These are phyloP conservation scores for Craterostigma plantagineum DNA, from an alignment of 257 asterid species.

Conservation along the genomic window DNA sequence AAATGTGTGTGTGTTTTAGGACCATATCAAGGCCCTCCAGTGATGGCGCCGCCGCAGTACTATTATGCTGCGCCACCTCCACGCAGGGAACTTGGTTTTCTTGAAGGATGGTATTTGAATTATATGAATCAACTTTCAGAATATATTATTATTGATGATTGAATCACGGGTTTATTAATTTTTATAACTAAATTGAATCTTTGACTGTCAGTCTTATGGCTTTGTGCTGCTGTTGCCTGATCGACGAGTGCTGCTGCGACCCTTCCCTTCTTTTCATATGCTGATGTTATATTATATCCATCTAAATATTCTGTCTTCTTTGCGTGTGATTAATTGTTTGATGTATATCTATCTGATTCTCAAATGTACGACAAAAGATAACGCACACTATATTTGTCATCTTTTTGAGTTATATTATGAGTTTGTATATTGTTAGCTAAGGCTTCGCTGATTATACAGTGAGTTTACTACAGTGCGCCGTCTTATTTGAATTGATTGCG, in stretches of 20 bases:
- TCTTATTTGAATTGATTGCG: too few species aligned
- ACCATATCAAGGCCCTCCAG: neutral
- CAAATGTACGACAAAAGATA: too few species aligned
- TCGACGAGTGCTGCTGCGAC: slow-evolving; percentile 78
- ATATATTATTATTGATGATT: neutral
- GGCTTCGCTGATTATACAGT: too few species aligned
- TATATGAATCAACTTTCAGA: neutral
- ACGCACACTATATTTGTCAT: too few species aligned
- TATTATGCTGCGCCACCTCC: neutral
- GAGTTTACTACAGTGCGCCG: too few species aligned
- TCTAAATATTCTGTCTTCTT: too few species aligned
- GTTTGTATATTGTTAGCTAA: too few species aligned
- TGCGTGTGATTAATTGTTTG: slow-evolving; percentile 20
- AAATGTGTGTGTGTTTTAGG: neutral
- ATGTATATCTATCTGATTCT: too few species aligned
- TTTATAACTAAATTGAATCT: neutral
- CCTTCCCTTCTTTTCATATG: slow-evolving; percentile 48
- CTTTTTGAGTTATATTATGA: too few species aligned
- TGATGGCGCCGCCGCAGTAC: neutral
- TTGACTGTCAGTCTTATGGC: slow-evolving; percentile 49
- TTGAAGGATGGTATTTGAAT: neutral
- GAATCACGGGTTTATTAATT: neutral
- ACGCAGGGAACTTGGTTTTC: neutral
- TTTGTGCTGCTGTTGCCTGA: slow-evolving; percentile 55
- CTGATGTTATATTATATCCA: too few species aligned